These are phyloP conservation scores for Neodidymelliopsis sp. DNA, from an alignment of 2,329 filamentous ascomycete species.

Conservation along the genomic window DNA sequence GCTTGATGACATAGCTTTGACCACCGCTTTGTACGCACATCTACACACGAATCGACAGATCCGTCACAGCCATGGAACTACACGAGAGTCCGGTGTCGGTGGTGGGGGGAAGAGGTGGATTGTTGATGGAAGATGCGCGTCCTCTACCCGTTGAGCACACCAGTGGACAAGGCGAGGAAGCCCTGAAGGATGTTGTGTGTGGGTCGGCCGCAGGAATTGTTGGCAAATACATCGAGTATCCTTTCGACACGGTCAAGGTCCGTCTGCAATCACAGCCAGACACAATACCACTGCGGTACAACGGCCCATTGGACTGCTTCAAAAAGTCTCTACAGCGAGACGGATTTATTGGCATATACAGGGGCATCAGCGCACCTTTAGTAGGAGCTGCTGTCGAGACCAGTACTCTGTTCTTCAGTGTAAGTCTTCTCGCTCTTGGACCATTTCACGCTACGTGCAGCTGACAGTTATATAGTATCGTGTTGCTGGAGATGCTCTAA, in stretches of 20 bases:
- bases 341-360: constrained; percentile 83
- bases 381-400: constrained; percentile 92
- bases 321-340: constrained; percentile 81
- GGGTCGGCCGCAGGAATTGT: constrained; percentile 90
- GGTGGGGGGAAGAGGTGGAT: constrained; percentile 40
- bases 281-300: constrained; percentile 80
- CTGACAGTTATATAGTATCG: constrained; percentile 52
- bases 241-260: constrained; percentile 98
- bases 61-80: constrained; percentile 38
- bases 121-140: constrained; percentile 29
- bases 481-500: constrained; percentile 64
- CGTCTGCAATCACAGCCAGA: constrained; percentile 95
- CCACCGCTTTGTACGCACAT: constrained; percentile 6
- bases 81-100: constrained; percentile 39
- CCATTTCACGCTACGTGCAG: neutral
- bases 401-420: constrained; percentile 89
- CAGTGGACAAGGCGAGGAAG: constrained; percentile 64
- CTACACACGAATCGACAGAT: constrained; percentile 10
- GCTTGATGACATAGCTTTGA: constrained; percentile 25
- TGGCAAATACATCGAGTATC: constrained; percentile 97
- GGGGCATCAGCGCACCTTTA: constrained; percentile 90
- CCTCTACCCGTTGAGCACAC: constrained; percentile 21
- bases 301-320: constrained; percentile 91
- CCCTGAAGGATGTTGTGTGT: constrained; percentile 84
- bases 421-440: constrained; percentile 29